These are phyloP conservation scores for Penicillium palitans DNA, from an alignment of 2,329 filamentous ascomycete genomes.

Conservation along the genomic window DNA sequence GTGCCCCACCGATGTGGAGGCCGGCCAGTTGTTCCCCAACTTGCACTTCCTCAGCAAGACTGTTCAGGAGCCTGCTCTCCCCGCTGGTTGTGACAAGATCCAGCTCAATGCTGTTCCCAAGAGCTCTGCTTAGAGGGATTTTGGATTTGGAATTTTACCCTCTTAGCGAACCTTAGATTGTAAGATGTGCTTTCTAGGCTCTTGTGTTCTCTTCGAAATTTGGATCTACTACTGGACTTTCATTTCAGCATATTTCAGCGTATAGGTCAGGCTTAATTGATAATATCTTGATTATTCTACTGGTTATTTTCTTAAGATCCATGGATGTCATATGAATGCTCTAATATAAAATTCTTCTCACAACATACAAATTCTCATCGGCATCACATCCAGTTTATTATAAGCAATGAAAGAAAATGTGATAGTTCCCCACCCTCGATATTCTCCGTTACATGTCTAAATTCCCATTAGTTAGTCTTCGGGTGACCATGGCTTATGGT, in stretches of 20 bases:
- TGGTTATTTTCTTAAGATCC: too few relatives aligned
- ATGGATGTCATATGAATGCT: neutral
- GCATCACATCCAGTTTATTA: neutral
- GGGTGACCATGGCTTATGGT: neutral
- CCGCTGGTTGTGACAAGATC: conserved; percentile 16
- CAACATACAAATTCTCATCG: too few relatives aligned
- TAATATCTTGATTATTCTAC: neutral
- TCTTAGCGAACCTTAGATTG: neutral
- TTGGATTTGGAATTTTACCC: neutral
- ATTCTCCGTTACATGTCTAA: neutral
- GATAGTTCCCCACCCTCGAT: too few relatives aligned
- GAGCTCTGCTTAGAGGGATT: neutral
- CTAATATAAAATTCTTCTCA: neutral
- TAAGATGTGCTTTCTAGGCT: neutral
- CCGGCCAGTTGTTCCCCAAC: conserved; percentile 10
- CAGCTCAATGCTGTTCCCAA: conserved; percentile 3
- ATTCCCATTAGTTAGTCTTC: neutral
- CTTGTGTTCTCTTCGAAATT: neutral
- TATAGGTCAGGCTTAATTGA: neutral
- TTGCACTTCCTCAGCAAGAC: conserved; percentile 13
- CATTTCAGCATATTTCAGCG: neutral
- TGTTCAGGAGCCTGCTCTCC: conserved; percentile 3
- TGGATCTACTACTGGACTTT: neutral
- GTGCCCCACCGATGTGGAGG: conserved; percentile 8
- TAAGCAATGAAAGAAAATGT: neutral